Evolutionary conservation across 306 rosid genomes (phyloP), one percentile per base, ranked within the genome.

Genomic region (Begonia masoniana): DNA sequence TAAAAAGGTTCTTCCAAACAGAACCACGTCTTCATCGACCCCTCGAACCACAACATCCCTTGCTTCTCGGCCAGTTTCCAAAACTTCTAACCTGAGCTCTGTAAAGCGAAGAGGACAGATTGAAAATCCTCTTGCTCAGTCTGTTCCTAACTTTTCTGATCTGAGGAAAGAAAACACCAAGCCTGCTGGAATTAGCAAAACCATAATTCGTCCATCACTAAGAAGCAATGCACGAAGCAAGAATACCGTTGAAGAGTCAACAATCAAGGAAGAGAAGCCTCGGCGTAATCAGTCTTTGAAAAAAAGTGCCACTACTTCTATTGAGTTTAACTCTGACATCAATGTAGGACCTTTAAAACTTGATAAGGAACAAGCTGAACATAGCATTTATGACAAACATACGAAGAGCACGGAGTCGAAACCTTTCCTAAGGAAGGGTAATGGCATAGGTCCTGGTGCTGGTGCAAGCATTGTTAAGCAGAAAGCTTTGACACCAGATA

Each of bases 101-200:
- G 96, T 87, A 41, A 72, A 69, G 81, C 82, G 89, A 72, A 83
- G 83, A 73, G 43, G 61, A 13, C 77, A 67, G 48, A 64, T 69
- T 46, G 96, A 83, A 56, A 82, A 67, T 56, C 89, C 83, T 68
- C 79, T 87, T 65, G 81, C 83, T 41, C 95, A 81, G 63, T 92
- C 96, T 52, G 95, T 92, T 60, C 99, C 96, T 41, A 92, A 92
- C 71, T 92, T 87, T 64, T 78, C 96, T 58, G 99, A 92, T 74
- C 67, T 92, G 56, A 81, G 96, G 71, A 92, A 92, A 82, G 99
- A 92, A 76, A 92, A 87, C 65, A 92, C 99, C 13, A 92, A 78
- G 68, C 99, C 96, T 6, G 43, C 58, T 57, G 96, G 82, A 72
- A 78, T 67, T 47, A 66, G 89, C 67, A 87, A 87, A 78, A 54